Percentiles rank a stretch among this genome's conserved stretches.
Evolutionary conservation across 257 asterid species (phyloP).

Genomic region (Gentiana macrophylla): DNA sequence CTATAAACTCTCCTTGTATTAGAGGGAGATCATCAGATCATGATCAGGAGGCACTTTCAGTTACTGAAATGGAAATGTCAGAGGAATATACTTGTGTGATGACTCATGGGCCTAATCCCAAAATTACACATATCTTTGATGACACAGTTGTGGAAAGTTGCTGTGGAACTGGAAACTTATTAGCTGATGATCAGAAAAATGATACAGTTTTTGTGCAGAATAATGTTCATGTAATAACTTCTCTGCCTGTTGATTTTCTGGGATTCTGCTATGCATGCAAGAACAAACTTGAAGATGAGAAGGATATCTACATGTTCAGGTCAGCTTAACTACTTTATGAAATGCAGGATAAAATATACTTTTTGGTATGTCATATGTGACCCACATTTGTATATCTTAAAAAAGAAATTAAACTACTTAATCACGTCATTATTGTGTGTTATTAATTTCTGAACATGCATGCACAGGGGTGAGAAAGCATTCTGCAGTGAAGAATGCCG

Average conservation of each 20-base stretch:
- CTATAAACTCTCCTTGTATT: slow-evolving; percentile 8
- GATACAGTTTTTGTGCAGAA: slow-evolving; percentile 10
- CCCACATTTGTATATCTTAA: too few species aligned
- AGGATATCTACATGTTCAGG: slow-evolving; percentile 71
- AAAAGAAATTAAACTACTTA: too few species aligned
- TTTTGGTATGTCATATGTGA: too few species aligned
- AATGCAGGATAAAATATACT: too few species aligned
- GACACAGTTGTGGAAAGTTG: slow-evolving; percentile 63
- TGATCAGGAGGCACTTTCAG: slow-evolving; percentile 32
- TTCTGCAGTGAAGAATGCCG: slow-evolving; percentile 82
- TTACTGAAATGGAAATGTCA: slow-evolving; percentile 86
- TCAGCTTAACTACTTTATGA: slow-evolving; percentile 5
- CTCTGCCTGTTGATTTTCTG: slow-evolving; percentile 23
- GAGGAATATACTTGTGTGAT: slow-evolving; percentile 94
- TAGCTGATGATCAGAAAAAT: slow-evolving; percentile 13
- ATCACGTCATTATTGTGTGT: too few species aligned
- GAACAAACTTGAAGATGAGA: slow-evolving; percentile 36
- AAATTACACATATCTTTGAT: slow-evolving; percentile 72
- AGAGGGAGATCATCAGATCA: slow-evolving; percentile 2
- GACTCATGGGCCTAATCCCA: slow-evolving; percentile 80
- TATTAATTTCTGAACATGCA: slow-evolving; percentile 6
- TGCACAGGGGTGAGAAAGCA: slow-evolving; percentile 50
- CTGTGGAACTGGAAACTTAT: slow-evolving; percentile 6
- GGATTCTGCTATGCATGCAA: slow-evolving; percentile 51
- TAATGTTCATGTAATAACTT: not conserved